Evolutionary conservation across 257 asterid genomes (phyloP).

Genomic region (Misopates orontium): DNA sequence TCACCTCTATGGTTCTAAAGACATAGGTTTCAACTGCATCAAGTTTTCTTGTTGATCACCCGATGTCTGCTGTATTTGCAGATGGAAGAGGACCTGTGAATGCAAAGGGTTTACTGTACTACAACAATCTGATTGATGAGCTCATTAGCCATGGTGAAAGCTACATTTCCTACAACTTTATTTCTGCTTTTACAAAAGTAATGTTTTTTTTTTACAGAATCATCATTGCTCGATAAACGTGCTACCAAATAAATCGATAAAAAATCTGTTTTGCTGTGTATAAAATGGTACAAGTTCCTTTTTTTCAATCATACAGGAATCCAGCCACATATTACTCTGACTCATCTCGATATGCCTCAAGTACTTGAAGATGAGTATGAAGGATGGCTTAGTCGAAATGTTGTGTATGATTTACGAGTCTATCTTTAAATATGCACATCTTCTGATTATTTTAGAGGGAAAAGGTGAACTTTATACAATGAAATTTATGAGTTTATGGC

Average conservation of each 20-base stretch:
- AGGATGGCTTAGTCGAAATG: conserved; percentile 52
- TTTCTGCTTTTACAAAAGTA: background rate
- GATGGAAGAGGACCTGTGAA: conserved; percentile 50
- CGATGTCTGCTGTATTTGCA: conserved; percentile 24
- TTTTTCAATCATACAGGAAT: conserved; percentile 44
- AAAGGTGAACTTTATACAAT: background rate
- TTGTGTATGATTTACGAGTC: conserved; percentile 38
- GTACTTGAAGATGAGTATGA: conserved; percentile 55
- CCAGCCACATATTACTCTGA: conserved; percentile 51
- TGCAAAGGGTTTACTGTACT: conserved; percentile 45
- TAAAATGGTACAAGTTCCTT: background rate
- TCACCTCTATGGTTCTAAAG: conserved; percentile 4
- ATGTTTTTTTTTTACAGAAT: background rate
- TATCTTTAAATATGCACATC: background rate
- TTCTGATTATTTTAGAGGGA: background rate
- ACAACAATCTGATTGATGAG: conserved; percentile 57
- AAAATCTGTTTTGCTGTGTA: background rate
- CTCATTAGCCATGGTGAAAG: conserved; percentile 41
- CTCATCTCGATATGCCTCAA: conserved; percentile 59
- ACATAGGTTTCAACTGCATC: background rate
- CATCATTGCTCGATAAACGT: background rate
- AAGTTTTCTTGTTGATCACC: background rate
- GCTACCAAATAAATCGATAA: background rate
- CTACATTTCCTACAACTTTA: conserved; percentile 7
- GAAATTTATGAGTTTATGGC: background rate